phyloP scores from a whole-genome alignment of 2,329 filamentous ascomycete genomes.

The Neoascochyta sp. region DNA sequence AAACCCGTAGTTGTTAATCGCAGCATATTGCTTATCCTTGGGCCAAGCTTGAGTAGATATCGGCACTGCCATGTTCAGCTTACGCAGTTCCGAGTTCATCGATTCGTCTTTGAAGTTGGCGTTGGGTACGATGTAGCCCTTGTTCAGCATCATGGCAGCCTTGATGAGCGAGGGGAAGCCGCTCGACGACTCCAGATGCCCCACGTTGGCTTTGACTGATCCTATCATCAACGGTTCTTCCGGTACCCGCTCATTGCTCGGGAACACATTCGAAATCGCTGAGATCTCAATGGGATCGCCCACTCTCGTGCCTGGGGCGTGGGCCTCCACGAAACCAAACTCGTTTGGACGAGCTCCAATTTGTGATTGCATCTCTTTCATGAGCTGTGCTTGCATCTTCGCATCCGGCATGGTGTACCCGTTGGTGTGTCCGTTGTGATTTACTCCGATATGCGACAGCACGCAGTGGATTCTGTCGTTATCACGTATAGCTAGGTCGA shows the following conservation, averaged over 20 bases:
- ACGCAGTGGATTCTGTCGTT: conserved; percentile 51
- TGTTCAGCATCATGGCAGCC: conserved; percentile 41
- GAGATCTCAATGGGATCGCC: conserved; percentile 31
- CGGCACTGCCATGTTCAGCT: neutral
- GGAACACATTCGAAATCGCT: conserved; percentile 22
- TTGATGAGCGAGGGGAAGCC: conserved; percentile 29
- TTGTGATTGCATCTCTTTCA: conserved; percentile 18
- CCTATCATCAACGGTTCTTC: conserved; percentile 23
- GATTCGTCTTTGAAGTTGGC: conserved; percentile 1
- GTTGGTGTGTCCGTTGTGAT: conserved; percentile 53
- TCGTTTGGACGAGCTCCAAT: conserved; percentile 18
- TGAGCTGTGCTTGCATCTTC: conserved; percentile 45
- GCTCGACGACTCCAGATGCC: conserved; percentile 32
- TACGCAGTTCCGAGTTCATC: neutral
- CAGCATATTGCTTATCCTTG: conserved; percentile 2
- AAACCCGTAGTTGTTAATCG: conserved; percentile 11
- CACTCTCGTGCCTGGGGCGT: conserved; percentile 54
- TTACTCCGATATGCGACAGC: conserved; percentile 41
- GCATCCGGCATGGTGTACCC: conserved; percentile 57
- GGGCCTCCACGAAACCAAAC: conserved; percentile 27
- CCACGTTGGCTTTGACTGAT: conserved; percentile 32
- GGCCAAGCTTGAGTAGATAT: conserved; percentile 6
- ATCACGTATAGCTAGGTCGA: conserved; percentile 55
- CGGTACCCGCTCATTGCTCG: conserved; percentile 12
- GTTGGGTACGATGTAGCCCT: conserved; percentile 34